Evolutionary conservation across 2,329 filamentous ascomycete species (phyloP).

Genomic region (Aureobasidium zeae): DNA sequence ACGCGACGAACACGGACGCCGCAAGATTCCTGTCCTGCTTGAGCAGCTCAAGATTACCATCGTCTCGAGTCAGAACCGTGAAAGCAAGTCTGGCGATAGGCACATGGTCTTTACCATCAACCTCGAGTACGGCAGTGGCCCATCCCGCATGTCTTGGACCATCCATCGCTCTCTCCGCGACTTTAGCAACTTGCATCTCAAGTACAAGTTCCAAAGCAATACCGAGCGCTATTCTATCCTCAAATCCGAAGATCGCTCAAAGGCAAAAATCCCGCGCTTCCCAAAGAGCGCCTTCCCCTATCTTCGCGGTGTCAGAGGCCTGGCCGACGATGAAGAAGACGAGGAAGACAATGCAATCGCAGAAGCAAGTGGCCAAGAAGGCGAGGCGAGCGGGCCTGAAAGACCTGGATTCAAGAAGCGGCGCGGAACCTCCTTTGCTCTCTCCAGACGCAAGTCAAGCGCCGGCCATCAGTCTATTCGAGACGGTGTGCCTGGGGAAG

Average conservation of each 20-base stretch:
- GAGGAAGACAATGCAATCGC: constrained; percentile 51
- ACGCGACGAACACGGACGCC: constrained; percentile 90
- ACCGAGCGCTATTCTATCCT: constrained; percentile 75
- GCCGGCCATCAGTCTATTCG: constrained; percentile 22
- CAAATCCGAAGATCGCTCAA: constrained; percentile 52
- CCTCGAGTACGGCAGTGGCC: constrained; percentile 89
- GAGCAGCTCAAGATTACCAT: constrained; percentile 89
- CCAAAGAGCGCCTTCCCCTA: constrained; percentile 85
- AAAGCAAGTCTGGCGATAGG: constrained; percentile 50
- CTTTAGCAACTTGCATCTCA: constrained; percentile 84
- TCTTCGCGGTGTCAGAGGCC: constrained; percentile 58
- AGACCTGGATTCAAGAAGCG: constrained; percentile 40
- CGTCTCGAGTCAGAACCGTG: constrained; percentile 64
- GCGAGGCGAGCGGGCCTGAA: constrained; percentile 61
- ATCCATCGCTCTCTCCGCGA: constrained; percentile 80
- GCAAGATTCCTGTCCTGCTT: constrained; percentile 84
- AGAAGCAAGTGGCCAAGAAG: constrained; percentile 49
- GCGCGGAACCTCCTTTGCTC: constrained; percentile 47
- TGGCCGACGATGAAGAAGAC: constrained; percentile 58
- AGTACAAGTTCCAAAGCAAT: constrained; percentile 80
- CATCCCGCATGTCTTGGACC: constrained; percentile 94
- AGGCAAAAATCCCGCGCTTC: constrained; percentile 79
- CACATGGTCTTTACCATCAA: constrained; percentile 87
- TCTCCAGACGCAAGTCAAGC: constrained; percentile 52
- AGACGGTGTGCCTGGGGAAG: constrained; percentile 8